Conservation (phyloP, 2,329 filamentous ascomycete species). For the Meredithiella fracta region DNA sequence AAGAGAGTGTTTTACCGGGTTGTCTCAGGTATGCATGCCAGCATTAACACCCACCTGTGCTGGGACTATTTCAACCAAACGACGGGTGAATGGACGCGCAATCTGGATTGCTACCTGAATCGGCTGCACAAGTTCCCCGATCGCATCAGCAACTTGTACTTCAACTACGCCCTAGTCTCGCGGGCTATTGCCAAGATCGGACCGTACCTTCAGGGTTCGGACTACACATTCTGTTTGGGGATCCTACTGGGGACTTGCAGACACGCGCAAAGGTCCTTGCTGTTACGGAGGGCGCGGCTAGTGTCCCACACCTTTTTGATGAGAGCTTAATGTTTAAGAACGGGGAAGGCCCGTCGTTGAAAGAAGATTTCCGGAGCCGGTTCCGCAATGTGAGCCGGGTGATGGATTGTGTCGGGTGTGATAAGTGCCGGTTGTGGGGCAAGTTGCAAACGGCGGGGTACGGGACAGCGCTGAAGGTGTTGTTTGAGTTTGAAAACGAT, state of each 20-base stretch:
- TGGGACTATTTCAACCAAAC: constrained; percentile 93
- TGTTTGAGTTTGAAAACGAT: constrained; percentile 77
- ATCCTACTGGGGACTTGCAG: constrained; percentile 56
- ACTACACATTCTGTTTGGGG: constrained; percentile 90
- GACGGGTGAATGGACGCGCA: constrained; percentile 83
- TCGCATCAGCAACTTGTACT: constrained; percentile 92
- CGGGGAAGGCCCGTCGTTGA: constrained; percentile 57
- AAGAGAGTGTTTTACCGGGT: constrained; percentile 97
- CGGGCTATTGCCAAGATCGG: constrained; percentile 83
- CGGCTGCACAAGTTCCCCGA: constrained; percentile 77
- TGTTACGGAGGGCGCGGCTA: constrained; percentile 54
- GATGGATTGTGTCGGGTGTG: constrained; percentile 98
- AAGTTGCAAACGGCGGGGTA: constrained; percentile 93
- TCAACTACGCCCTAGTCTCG: constrained; percentile 93
- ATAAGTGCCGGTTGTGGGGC: constrained; percentile 96
- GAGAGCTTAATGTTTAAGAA: constrained; percentile 90
- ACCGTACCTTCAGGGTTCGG: constrained; percentile 47
- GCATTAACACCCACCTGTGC: constrained; percentile 90
- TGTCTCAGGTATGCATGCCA: constrained; percentile 94
- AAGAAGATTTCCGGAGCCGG: constrained; percentile 92
- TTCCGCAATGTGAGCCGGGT: constrained; percentile 93
- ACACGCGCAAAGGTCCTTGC: constrained; percentile 72
- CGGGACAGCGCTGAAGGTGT: constrained; percentile 81
- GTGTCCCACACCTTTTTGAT: constrained; percentile 71
- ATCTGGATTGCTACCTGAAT: constrained; percentile 71